Base-by-base conservation (phyloP, 2,329 filamentous ascomycete species). In the Endothia cerciana region DNA sequence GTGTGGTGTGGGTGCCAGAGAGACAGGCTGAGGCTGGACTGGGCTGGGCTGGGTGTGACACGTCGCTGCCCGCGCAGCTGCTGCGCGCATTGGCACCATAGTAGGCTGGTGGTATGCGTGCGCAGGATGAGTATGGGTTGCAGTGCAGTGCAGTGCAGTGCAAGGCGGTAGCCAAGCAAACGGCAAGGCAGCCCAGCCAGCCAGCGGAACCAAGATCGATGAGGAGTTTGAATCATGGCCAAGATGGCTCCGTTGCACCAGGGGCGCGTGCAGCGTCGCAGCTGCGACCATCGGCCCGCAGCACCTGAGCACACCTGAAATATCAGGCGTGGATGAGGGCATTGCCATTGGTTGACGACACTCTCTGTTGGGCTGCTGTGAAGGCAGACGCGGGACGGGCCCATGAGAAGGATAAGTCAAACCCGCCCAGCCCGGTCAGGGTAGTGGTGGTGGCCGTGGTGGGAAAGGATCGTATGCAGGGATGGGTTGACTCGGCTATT, bases 161-260 rank as follows among this genome's bases (percentile, higher is more conserved):
- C 17, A n/a, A n/a, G n/a, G n/a, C n/a, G n/a, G 40, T 25, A 17
- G 10, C 43, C 47, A 30, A 60, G 58, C 58, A 41, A 60, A 47
- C 25, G 40, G 30, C 28, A 25, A 33, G 40, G 40, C 40, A 28
- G 45, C 15, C 11, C 43, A 51, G 45, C 28, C 51, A 55, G 51
- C 51, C 17, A 36, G 51, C 28, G 15, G 51, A 55, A 15, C 28
- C 5, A 55, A 36, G 17, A n/a, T 22, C 83, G 5, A 79, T 87
- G 75, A 77, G 85, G 67, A 84, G 81, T 17, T n/a, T 85, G 87
- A 70, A 78, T 88, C 58, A 74, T 87, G 74, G 86, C 85, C 68
- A 72, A 78, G 65, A 67, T 73, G 60, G 68, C 33, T 25, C 10
- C 17, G 57, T 43, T 25, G 57, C 57, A 22, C 17, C 40, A 28